Base-by-base conservation (phyloP, 768 basidiomycete genomes). In the Fistulinella prunicolor region DNA sequence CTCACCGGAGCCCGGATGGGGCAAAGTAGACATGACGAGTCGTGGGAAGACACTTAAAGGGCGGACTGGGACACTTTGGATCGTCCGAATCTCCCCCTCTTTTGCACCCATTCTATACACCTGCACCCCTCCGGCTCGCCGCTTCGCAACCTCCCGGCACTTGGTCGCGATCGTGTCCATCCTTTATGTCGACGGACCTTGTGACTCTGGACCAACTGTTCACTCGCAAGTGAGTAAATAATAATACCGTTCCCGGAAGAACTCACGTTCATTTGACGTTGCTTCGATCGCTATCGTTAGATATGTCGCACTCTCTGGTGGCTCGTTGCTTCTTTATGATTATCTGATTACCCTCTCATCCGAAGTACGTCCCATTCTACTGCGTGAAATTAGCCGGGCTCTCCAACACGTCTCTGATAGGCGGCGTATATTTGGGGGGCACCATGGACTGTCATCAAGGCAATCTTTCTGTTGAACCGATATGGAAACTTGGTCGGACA, bases 401-500 rank as follows among this genome's bases (percentile, higher is more conserved):
- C 6, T 12, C 13, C 30, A 20, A 53, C 13, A n/a, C 22, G 2
- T 17, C 21, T 9, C 10, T 14, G 16, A 13, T 20, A 56, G 56
- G 44, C 56, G 26, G 40, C 46, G 21, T 47, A 58, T 30, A 53
- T 59, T 1, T 60, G 58, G 57, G 46, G 44, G 3, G 36, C 49
- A 4, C 57, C 54, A 0, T 51, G 58, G 54, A 37, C 56, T 10
- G 1, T 23, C 6, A 43, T 50, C 36, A 59, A 59, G 14, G 8
- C 10, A 6, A 38, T 36, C 7, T 59, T 59, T 36, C 48, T 59
- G 20, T 20, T 50, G 10, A 58, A 50, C 21, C 53, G 58, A n/a
- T 59, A 59, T 14, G 50, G 34, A 32, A 59, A 50, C 41, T 30
- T 56, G 44, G 14, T 59, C 1, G 50, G 58, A 9, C 50, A 59